Evolutionary conservation across 257 asterid species (phyloP), one percentile per base, ranked within the genome.

Genomic region (Solanum neorickii): DNA sequence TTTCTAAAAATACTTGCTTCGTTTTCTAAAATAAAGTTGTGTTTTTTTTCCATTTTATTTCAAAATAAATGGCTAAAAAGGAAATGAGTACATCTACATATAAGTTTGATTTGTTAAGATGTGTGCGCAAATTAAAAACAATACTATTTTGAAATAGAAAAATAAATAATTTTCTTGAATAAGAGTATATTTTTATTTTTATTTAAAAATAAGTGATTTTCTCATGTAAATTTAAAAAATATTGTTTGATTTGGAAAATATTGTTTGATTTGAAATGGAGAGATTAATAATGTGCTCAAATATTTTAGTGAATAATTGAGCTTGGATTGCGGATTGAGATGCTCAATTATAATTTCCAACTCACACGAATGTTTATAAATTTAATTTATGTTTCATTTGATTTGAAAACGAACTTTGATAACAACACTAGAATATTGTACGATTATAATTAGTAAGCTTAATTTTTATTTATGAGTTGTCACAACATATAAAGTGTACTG

Each of bases 261-360:
- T 1, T 0, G 0, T 23, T 60, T 21, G 2, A 9, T 23, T 10
- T 60, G 5, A 23, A 23, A 60, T 0, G 5, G 6, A 9, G 3
- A 10, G 1, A 11, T 23, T 62, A 62, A 44, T 27, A 44, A 23
- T 35, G 2, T 7, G 3, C 7, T 41, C 33, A 25, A 78, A 46
- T 80, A 47, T 27, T 80, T 80, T 46, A 80, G 25, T 80, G 68
- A 29, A 44, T 14, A 25, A 42, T 14, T 78, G 41, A 46, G 25
- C 68, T 27, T 47, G 68, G 27, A 47, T 27, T 80, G 66, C 68
- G 84, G 69, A 29, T 47, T 49, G 68, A 47, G 56, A 80, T 29
- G 16, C 85, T 80, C 85, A 31, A 15, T 80, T 44, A 13, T 16
- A 1, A 29, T 12, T 10, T 44, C 8, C 16, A 10, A 29, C 9